These are phyloP conservation scores for Colletotrichum sp. DNA, from an alignment of 2,329 filamentous ascomycete genomes.

Conservation along the genomic window DNA sequence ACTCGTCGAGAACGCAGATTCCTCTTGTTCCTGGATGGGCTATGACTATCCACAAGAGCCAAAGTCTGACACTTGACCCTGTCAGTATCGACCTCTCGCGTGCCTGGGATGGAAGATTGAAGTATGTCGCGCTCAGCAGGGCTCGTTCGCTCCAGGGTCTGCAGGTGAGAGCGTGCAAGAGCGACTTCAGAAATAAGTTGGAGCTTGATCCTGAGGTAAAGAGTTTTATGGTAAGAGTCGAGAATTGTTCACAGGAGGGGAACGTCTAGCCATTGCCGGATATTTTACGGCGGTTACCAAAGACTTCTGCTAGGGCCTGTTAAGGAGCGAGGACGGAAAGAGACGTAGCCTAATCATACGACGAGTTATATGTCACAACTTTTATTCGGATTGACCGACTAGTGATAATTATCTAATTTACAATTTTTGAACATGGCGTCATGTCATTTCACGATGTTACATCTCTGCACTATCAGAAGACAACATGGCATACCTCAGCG, in stretches of 20 bases:
- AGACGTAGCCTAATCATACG: no score
- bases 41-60: conserved; percentile 2
- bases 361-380: no score
- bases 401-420: no score
- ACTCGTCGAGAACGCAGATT: neutral
- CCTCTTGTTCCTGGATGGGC: neutral
- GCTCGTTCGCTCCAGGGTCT: neutral
- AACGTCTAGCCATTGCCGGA: no score
- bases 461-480: neutral
- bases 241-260: no score
- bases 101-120: neutral
- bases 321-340: no score
- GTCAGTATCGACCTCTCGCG: neutral
- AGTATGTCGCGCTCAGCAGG: neutral
- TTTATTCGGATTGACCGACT: no score
- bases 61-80: neutral
- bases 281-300: no score
- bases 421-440: no score
- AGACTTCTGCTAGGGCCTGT: no score
- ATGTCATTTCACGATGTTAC: no score
- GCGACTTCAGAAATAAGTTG: neutral
- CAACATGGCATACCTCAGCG: neutral
- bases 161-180: neutral
- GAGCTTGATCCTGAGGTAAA: neutral
- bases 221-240: neutral